Conservation (phyloP, 2,329 filamentous ascomycete species). For the Pseudocercospora ulei region DNA sequence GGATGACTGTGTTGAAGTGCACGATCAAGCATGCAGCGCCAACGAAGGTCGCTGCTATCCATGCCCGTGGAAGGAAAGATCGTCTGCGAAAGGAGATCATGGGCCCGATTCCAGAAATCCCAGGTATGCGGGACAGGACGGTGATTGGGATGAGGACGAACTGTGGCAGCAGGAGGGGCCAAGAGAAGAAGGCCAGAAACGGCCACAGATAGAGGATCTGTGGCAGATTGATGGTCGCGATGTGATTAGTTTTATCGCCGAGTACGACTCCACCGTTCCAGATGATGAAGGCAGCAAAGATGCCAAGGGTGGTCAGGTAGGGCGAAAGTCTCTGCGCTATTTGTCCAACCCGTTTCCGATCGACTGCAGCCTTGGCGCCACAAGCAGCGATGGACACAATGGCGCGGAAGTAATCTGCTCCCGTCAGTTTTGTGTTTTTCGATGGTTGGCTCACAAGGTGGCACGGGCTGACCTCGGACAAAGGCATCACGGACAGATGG, state of each 20-base stretch:
- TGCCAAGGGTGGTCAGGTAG: conserved; percentile 52
- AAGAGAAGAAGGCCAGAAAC: conserved; percentile 79
- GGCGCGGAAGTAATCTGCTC: conserved; percentile 31
- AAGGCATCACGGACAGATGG: conserved; percentile 42
- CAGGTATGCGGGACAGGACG: conserved; percentile 24
- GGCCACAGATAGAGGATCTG: conserved; percentile 97
- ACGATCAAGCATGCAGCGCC: conserved; percentile 47
- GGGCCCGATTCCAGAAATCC: conserved; percentile 27
- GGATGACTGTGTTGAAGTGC: conserved; percentile 79
- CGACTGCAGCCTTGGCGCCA: conserved; percentile 38
- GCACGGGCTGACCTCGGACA: conserved; percentile 39
- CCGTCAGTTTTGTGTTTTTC: conserved; percentile 3
- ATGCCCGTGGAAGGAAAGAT: conserved; percentile 34
- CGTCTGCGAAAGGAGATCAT: conserved; percentile 32
- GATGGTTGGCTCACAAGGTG: no score
- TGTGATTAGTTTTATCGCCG: conserved; percentile 88
- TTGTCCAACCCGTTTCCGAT: conserved; percentile 22
- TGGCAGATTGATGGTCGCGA: conserved; percentile 75
- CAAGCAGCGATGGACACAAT: conserved; percentile 56
- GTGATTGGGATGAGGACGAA: conserved; percentile 35
- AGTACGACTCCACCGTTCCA: conserved; percentile 92
- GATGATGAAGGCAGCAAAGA: conserved; percentile 64
- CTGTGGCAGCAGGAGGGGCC: conserved; percentile 59
- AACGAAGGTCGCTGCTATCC: conserved; percentile 34
- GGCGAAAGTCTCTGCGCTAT: conserved; percentile 33